Evolutionary conservation across 2,329 filamentous ascomycete genomes (phyloP).

Genomic region (Aspergillus hiratsukae): DNA sequence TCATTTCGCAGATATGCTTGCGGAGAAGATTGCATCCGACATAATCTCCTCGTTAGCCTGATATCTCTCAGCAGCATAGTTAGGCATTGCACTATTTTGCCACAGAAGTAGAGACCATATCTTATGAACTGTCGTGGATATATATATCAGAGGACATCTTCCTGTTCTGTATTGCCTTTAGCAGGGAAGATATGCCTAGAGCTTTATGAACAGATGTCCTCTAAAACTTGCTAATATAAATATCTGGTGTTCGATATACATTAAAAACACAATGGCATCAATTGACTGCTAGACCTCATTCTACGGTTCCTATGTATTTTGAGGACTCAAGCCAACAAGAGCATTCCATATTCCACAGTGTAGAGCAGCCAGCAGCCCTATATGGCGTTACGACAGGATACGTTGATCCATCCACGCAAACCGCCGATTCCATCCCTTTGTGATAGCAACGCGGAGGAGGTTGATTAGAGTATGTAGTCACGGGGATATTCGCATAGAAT

Average conservation of each 20-base stretch:
- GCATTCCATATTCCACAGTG: too few relatives aligned
- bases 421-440: background rate
- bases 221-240: background rate
- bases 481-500: too few relatives aligned
- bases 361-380: too few relatives aligned
- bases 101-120: too few relatives aligned
- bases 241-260: background rate
- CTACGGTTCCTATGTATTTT: background rate
- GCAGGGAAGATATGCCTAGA: background rate
- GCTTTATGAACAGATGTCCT: background rate
- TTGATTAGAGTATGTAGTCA: background rate
- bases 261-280: background rate
- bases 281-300: background rate
- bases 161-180: too few relatives aligned
- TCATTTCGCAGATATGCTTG: constrained; percentile 32
- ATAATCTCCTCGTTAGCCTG: constrained; percentile 11
- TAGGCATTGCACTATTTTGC: background rate
- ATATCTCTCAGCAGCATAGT: background rate
- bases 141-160: too few relatives aligned
- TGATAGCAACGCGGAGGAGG: too few relatives aligned
- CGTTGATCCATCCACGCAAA: background rate
- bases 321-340: too few relatives aligned
- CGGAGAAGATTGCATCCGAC: constrained; percentile 40
- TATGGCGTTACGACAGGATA: background rate
- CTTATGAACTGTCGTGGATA: too few relatives aligned